Percentiles rank a stretch among this genome's conserved stretches.
phyloP scores from a whole-genome alignment of 352 stramenopile species.

The Phytophthora chlamydospora region DNA sequence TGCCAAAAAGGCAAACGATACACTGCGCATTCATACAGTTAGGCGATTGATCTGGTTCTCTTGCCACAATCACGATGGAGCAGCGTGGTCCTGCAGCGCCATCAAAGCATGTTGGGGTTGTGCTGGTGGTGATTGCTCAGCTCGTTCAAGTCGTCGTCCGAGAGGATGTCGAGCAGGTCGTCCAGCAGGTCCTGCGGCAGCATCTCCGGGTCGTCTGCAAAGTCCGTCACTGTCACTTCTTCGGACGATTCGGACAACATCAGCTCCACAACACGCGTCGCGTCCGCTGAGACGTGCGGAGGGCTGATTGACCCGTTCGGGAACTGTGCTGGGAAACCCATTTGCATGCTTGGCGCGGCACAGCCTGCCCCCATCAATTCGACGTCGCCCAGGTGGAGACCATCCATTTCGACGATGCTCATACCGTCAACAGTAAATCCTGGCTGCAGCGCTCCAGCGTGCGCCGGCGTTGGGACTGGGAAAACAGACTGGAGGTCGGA shows the following conservation, averaged over 20 bases:
- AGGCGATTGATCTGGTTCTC: neutral
- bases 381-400: neutral
- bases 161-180: slow-evolving; percentile 31
- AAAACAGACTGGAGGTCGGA: neutral
- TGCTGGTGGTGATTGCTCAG: slow-evolving; percentile 21
- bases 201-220: slow-evolving; percentile 23
- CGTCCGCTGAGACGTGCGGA: slow-evolving; percentile 11
- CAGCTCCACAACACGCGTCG: slow-evolving; percentile 21
- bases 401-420: slow-evolving; percentile 21
- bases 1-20: slow-evolving; percentile 8
- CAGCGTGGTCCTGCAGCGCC: neutral
- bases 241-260: slow-evolving; percentile 28
- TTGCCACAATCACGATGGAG: too few relatives aligned
- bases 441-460: neutral
- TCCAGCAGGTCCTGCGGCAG: slow-evolving; percentile 31
- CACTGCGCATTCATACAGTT: slow-evolving; percentile 1
- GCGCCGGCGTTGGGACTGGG: neutral
- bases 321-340: neutral
- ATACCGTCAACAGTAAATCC: slow-evolving; percentile 11
- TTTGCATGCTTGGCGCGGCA: neutral
- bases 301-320: neutral
- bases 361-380: neutral
- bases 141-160: slow-evolving; percentile 29
- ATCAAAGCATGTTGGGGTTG: neutral
- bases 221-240: slow-evolving; percentile 23